Percentiles rank a stretch among this genome's conserved stretches.
Conservation (phyloP, 176 grass and related monocot species). For the Juncus effusus region DNA sequence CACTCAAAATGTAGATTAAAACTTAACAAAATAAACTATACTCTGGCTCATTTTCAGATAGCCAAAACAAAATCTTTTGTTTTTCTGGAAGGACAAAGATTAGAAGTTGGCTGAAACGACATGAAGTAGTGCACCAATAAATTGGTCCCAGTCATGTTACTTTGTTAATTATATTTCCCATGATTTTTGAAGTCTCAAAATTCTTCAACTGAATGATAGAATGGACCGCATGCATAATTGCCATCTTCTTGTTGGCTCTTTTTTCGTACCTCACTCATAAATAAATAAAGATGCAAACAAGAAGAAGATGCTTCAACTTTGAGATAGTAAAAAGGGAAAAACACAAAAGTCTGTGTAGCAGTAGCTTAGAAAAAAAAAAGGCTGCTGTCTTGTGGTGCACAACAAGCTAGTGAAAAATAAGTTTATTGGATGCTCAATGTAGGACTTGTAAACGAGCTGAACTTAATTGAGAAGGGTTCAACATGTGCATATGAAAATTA, state of each 20-base stretch:
- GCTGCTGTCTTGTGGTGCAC: slow-evolving; percentile 21
- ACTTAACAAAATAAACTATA: too few species aligned
- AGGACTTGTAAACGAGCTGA: not conserved
- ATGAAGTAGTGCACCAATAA: too few species aligned
- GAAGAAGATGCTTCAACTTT: slow-evolving; percentile 22
- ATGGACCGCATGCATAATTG: slow-evolving; percentile 8
- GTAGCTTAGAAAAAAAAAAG: slow-evolving; percentile 11
- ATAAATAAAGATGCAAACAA: not conserved
- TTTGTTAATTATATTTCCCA: not conserved
- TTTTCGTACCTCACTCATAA: slow-evolving; percentile 3
- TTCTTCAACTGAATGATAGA: slow-evolving; percentile 11
- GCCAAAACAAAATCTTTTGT: too few species aligned
- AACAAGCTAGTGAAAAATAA: slow-evolving; percentile 12
- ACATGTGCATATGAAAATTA: too few species aligned
- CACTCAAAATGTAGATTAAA: too few species aligned
- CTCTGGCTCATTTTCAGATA: too few species aligned
- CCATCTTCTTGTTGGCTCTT: slow-evolving; percentile 1
- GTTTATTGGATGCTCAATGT: not conserved
- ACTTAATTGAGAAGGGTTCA: too few species aligned
- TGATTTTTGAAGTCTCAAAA: not conserved
- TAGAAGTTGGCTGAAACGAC: too few species aligned
- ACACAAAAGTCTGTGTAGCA: slow-evolving; percentile 10
- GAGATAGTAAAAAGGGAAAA: slow-evolving; percentile 24
- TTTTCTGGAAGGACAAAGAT: too few species aligned
- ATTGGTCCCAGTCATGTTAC: too few species aligned